A percentile compares a stretch with the other conserved stretches of the same genome.
phyloP scores from a whole-genome alignment of 768 basidiomycete genomes.

The Rhodotorula kratochvilovae region DNA sequence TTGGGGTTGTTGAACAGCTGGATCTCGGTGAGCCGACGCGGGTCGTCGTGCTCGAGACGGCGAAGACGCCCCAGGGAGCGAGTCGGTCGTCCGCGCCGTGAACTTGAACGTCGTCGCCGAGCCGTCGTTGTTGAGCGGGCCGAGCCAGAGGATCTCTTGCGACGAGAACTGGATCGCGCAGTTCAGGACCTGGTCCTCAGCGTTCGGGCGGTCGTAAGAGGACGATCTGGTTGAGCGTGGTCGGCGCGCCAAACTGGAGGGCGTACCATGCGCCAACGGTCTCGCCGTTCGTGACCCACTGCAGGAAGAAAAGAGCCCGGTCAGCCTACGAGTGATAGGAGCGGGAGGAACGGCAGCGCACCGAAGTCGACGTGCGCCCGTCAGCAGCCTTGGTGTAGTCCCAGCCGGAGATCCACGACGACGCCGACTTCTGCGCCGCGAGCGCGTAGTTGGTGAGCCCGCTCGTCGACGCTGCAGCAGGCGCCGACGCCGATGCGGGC shows the following conservation, averaged over 20 bases:
- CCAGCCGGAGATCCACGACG: not conserved
- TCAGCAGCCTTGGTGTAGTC: not conserved
- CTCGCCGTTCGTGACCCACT: slow-evolving; percentile 32
- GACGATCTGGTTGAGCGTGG: slow-evolving; percentile 16
- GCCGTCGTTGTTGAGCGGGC: slow-evolving; percentile 23
- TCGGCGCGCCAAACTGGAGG: slow-evolving; percentile 3
- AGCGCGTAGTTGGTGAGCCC: not conserved
- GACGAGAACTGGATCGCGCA: slow-evolving; percentile 21
- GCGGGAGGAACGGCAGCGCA: too few relatives aligned
- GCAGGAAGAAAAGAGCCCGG: too few relatives aligned
- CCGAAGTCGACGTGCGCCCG: too few relatives aligned
- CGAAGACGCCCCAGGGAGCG: slow-evolving; percentile 2
- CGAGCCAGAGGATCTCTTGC: slow-evolving; percentile 12
- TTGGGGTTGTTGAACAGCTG: not conserved
- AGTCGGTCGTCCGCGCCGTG: not conserved
- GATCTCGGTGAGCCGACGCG: slow-evolving; percentile 10
- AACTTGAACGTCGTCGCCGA: slow-evolving; percentile 7
- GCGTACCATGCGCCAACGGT: slow-evolving; percentile 13
- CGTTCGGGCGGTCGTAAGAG: slow-evolving; percentile 25
- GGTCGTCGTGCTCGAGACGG: not conserved
- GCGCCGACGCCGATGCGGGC: too few relatives aligned
- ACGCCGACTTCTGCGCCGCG: not conserved
- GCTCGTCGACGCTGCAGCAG: too few relatives aligned
- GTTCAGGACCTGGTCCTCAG: slow-evolving; percentile 9
- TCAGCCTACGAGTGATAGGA: not conserved